Conservation (phyloP, 1,284 basidiomycete genomes). For the Ceratobasidium sp. region DNA sequence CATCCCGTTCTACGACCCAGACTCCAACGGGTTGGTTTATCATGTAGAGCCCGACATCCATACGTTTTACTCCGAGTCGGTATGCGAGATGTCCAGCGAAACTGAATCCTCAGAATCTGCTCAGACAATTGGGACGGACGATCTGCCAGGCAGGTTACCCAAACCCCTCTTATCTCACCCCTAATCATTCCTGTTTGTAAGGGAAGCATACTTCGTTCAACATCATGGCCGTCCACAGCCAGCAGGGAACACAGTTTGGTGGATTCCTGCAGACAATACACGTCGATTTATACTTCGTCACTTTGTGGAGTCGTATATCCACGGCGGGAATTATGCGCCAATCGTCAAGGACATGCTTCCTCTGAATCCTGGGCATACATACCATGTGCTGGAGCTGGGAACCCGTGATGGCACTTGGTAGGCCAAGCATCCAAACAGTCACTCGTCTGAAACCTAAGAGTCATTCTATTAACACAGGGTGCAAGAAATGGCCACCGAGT, state of each 20-base stretch:
- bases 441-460: neutral
- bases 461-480: neutral
- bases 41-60: neutral
- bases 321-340: neutral
- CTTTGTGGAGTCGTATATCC: conserved; percentile 9
- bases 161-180: no score
- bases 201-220: conserved; percentile 9
- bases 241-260: conserved; percentile 9
- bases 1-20: conserved; percentile 11
- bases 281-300: conserved; percentile 10
- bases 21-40: conserved; percentile 18
- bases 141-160: neutral
- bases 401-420: conserved; percentile 7
- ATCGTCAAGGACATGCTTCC: neutral
- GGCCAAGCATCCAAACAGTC: neutral
- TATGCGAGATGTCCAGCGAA: conserved; percentile 12
- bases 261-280: conserved; percentile 23
- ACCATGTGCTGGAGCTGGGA: conserved; percentile 2
- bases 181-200: no score
- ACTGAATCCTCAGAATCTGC: neutral
- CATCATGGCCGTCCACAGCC: conserved; percentile 1
- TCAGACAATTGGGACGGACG: conserved; percentile 9
- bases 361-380: neutral
- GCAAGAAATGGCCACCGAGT: conserved; percentile 30
- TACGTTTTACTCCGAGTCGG: conserved; percentile 3